Evolutionary conservation across 2,329 filamentous ascomycete species (phyloP).

Genomic region (Sarocladium kiliense): DNA sequence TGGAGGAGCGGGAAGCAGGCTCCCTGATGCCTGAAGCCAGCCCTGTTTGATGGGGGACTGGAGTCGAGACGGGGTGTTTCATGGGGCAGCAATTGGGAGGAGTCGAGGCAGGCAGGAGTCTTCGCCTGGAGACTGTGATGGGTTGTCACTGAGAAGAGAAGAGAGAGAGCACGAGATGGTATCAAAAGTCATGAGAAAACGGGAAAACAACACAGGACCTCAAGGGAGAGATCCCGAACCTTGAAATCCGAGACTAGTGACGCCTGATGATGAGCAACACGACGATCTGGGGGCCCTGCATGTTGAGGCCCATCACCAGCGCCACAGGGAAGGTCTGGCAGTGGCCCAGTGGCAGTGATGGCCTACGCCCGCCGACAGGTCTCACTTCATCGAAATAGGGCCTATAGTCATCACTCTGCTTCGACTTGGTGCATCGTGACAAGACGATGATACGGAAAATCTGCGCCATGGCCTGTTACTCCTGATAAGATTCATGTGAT

Average conservation of each 20-base stretch:
- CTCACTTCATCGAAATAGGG: no score
- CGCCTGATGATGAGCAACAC: background rate
- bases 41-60: background rate
- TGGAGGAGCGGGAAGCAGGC: background rate
- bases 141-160: no score
- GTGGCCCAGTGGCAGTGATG: background rate
- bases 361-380: background rate
- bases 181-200: no score
- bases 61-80: background rate
- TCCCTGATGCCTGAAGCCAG: conserved; percentile 1
- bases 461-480: no score
- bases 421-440: no score
- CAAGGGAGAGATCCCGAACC: background rate
- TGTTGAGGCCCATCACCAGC: background rate
- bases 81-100: background rate
- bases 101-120: background rate
- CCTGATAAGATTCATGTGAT: no score
- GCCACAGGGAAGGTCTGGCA: background rate
- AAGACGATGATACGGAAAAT: no score
- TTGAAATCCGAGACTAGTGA: background rate
- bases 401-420: no score
- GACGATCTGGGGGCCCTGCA: background rate
- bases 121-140: no score
- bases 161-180: no score
- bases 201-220: no score